phyloP scores from a whole-genome alignment of 768 basidiomycete genomes.

The Paxillus ammoniavirescens region DNA sequence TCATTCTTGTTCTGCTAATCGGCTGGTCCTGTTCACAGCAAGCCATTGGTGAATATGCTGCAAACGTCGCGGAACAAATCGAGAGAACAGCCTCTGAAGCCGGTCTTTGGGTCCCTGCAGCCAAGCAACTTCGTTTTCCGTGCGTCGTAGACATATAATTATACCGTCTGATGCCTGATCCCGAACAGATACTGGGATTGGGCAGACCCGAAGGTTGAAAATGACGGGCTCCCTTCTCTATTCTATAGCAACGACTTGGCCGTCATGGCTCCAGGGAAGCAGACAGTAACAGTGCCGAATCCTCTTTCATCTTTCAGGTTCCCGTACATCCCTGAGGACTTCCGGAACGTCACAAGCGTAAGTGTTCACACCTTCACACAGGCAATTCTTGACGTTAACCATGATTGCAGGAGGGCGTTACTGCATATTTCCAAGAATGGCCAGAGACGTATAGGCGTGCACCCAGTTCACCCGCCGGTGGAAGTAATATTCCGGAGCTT shows the following conservation, averaged over 20 bases:
- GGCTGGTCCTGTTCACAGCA: constrained; percentile 12
- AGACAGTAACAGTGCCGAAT: constrained; percentile 11
- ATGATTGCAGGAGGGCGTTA: constrained; percentile 4
- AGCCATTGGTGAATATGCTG: constrained; percentile 25
- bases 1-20: not conserved
- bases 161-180: not conserved
- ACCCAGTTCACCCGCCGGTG: constrained; percentile 6
- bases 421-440: constrained; percentile 21
- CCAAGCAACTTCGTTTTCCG: constrained; percentile 28
- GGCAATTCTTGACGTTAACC: not conserved
- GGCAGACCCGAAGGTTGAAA: constrained; percentile 18
- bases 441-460: constrained; percentile 18
- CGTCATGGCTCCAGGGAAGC: constrained; percentile 4
- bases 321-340: constrained; percentile 20
- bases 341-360: constrained; percentile 12
- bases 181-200: constrained; percentile 28
- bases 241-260: constrained; percentile 13
- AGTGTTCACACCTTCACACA: not conserved
- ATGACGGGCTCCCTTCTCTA: constrained; percentile 21
- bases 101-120: constrained; percentile 18
- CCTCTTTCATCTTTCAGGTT: constrained; percentile 16
- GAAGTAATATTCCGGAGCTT: constrained; percentile 12
- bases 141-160: constrained; percentile 1
- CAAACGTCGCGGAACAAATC: constrained; percentile 22
- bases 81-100: constrained; percentile 19